A percentile compares a stretch with the other conserved stretches of the same genome.
phyloP scores from a whole-genome alignment of 768 basidiomycete genomes.

The Suillus ampliporus region DNA sequence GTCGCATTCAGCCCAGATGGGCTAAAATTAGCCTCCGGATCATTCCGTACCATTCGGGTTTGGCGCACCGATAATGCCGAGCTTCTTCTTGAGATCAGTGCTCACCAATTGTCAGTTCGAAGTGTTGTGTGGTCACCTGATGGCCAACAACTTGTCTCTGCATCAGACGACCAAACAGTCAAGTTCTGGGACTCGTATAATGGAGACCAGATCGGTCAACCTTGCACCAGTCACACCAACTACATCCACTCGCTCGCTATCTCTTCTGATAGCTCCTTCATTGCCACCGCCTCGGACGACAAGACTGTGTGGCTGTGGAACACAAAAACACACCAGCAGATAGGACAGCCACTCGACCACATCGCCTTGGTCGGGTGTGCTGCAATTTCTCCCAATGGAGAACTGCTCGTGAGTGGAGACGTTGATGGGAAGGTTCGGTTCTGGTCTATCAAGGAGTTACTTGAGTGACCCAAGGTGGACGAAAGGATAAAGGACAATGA shows the following conservation, averaged over 20 bases:
- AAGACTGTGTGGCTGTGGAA: slow-evolving; percentile 82
- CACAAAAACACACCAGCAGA: background rate
- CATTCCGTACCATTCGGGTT: background rate
- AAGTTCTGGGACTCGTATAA: background rate
- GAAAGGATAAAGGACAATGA: too few relatives aligned
- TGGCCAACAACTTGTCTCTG: background rate
- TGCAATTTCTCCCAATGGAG: background rate
- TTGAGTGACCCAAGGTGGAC: too few relatives aligned
- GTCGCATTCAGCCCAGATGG: slow-evolving; percentile 6
- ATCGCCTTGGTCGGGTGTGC: background rate
- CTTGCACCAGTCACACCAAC: background rate
- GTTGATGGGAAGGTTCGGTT: background rate
- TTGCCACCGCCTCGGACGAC: slow-evolving; percentile 90
- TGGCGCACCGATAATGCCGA: background rate
- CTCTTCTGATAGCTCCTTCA: slow-evolving; percentile 71
- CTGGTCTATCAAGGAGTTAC: background rate
- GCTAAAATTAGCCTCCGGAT: background rate
- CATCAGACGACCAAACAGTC: background rate
- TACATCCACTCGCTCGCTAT: background rate
- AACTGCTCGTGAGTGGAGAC: background rate
- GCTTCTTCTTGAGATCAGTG: background rate
- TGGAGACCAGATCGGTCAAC: background rate
- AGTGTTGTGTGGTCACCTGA: background rate
- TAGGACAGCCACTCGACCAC: background rate
- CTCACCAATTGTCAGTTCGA: background rate